These are phyloP conservation scores for Penicillium silybi DNA, from an alignment of 495 filamentous ascomycete species.

Conservation along the genomic window DNA sequence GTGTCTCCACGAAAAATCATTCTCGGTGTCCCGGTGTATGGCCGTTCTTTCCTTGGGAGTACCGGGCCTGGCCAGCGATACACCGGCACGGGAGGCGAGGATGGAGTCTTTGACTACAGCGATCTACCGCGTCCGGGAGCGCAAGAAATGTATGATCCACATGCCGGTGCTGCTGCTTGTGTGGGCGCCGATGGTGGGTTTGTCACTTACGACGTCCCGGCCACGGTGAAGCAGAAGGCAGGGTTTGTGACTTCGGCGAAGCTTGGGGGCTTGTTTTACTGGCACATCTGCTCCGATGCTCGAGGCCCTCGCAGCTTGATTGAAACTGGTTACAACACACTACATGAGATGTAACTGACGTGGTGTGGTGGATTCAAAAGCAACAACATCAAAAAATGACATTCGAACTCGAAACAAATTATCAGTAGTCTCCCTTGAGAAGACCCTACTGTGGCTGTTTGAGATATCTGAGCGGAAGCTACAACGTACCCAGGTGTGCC, in stretches of 20 bases:
- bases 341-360: constrained; percentile 50
- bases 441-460: too few species aligned
- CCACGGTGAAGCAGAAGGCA: constrained; percentile 81
- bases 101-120: constrained; percentile 79
- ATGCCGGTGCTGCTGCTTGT: constrained; percentile 70
- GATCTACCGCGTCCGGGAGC: constrained; percentile 68
- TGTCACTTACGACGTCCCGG: constrained; percentile 80
- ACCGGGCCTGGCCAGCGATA: constrained; percentile 60
- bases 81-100: constrained; percentile 64
- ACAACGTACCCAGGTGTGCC: too few species aligned
- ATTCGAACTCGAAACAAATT: neutral
- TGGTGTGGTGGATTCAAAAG: neutral
- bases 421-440: too few species aligned
- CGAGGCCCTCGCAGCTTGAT: constrained; percentile 67
- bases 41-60: constrained; percentile 72
- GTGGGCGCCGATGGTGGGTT: constrained; percentile 80
- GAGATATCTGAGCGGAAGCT: too few species aligned
- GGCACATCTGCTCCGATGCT: constrained; percentile 80
- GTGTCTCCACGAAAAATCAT: constrained; percentile 74
- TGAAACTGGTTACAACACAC: constrained; percentile 66
- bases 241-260: constrained; percentile 71
- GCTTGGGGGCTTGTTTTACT: constrained; percentile 85
- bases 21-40: constrained; percentile 76
- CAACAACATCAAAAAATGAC: neutral
- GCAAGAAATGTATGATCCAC: constrained; percentile 65